These are phyloP conservation scores for Athelia sp. DNA, from an alignment of 1,284 basidiomycete genomes.

Conservation along the genomic window DNA sequence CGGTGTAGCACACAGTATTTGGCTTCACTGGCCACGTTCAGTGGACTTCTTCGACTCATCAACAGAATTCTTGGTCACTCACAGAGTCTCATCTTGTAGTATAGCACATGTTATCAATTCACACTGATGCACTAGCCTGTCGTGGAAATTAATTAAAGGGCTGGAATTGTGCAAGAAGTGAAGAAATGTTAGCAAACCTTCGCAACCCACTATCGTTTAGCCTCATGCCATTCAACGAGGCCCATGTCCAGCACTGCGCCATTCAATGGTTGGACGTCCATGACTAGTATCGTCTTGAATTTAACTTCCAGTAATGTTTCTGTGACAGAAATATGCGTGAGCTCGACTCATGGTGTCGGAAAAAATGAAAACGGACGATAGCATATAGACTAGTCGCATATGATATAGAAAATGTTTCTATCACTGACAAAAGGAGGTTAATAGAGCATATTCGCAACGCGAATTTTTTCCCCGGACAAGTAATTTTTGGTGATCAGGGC, in stretches of 20 bases:
- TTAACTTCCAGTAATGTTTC: conserved; percentile 64
- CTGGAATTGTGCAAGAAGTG: not conserved
- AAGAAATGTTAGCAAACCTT: conserved; percentile 19
- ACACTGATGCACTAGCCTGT: conserved; percentile 32
- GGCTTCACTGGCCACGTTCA: no score
- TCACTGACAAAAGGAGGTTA: no score
- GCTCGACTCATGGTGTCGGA: no score
- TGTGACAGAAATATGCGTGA: no score
- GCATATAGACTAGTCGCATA: no score
- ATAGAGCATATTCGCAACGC: no score
- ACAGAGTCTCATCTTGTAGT: conserved; percentile 49
- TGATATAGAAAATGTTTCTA: no score
- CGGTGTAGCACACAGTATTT: no score
- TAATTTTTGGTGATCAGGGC: no score
- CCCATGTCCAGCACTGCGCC: conserved; percentile 48
- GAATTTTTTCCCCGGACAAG: no score
- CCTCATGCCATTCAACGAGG: conserved; percentile 48
- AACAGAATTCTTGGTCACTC: conserved; percentile 48
- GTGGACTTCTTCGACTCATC: conserved; percentile 40
- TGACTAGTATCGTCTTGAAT: conserved; percentile 46
- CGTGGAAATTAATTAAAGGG: not conserved
- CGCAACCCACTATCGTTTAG: conserved; percentile 52
- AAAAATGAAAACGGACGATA: no score
- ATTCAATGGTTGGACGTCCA: conserved; percentile 52
- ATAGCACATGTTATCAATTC: conserved; percentile 45